Evolutionary conservation across 306 rosid species (phyloP).

Genomic region (Prunus davidiana): DNA sequence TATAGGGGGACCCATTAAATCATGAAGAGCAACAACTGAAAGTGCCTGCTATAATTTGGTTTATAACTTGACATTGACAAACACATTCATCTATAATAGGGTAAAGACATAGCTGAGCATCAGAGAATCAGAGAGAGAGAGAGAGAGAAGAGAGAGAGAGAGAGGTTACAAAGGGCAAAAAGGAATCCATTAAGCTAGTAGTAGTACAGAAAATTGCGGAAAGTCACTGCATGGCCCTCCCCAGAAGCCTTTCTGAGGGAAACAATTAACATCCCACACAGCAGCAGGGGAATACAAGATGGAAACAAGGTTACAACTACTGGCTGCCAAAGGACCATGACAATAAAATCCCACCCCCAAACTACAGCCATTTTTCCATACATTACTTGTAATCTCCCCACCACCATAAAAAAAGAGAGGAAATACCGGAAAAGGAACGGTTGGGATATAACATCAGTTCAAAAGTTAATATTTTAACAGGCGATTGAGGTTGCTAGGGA

Average conservation of each 20-base stretch:
- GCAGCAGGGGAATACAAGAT: constrained; percentile 15
- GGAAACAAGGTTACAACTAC: constrained; percentile 40
- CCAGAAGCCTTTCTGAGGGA: constrained; percentile 30
- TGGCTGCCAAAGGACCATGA: constrained; percentile 40
- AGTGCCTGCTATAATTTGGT: not conserved
- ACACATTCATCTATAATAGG: not conserved
- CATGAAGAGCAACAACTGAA: not conserved
- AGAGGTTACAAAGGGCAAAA: not conserved
- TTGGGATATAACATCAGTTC: constrained; percentile 13
- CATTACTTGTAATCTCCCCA: constrained; percentile 37
- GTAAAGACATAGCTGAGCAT: not conserved
- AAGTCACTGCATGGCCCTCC: constrained; percentile 40
- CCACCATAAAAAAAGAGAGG: constrained; percentile 22
- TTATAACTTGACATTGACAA: not conserved
- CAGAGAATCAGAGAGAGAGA: not conserved
- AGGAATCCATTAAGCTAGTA: constrained; percentile 25
- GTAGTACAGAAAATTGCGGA: constrained; percentile 38
- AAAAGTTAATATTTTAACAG: constrained; percentile 26
- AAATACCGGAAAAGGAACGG: constrained; percentile 22
- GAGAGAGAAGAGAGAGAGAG: no score
- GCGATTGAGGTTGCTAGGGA: constrained; percentile 43
- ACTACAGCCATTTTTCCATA: constrained; percentile 44
- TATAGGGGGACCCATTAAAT: not conserved
- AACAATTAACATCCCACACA: constrained; percentile 27
- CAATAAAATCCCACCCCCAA: constrained; percentile 27